These are phyloP conservation scores for Metschnikowia hibisci DNA, from an alignment of 805 yeast genomes.

Conservation along the genomic window DNA sequence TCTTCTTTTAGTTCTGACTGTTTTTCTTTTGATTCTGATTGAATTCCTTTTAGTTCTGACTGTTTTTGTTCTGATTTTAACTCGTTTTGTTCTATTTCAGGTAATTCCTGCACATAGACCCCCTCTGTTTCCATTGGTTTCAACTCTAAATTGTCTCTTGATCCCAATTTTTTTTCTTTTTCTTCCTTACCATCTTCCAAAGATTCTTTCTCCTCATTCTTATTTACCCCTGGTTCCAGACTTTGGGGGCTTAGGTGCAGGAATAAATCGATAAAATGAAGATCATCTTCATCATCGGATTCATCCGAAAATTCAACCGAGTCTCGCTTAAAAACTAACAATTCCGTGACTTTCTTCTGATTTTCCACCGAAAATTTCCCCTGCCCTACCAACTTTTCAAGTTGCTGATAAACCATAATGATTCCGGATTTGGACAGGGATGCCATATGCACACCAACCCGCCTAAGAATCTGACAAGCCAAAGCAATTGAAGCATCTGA, in stretches of 20 bases:
- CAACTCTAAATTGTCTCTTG: too few species aligned
- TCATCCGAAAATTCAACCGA: constrained; percentile 28
- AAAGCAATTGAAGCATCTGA: constrained; percentile 57
- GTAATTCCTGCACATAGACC: too few species aligned
- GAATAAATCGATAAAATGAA: not conserved
- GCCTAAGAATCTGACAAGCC: constrained; percentile 46
- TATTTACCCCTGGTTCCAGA: not conserved
- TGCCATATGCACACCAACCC: constrained; percentile 50
- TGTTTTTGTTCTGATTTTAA: too few species aligned
- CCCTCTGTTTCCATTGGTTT: too few species aligned
- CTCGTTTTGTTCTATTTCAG: too few species aligned
- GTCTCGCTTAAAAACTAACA: constrained; percentile 14
- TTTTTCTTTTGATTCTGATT: too few species aligned
- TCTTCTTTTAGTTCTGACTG: too few species aligned
- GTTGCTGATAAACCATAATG: constrained; percentile 52
- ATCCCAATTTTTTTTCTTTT: not conserved
- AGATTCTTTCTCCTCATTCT: not conserved
- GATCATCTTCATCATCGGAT: constrained; percentile 14
- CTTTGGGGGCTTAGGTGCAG: constrained; percentile 4
- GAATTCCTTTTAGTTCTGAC: too few species aligned
- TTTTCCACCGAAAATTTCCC: constrained; percentile 22
- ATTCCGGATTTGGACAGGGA: constrained; percentile 43
- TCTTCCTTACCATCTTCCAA: not conserved
- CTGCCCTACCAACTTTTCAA: constrained; percentile 59
- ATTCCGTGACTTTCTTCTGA: constrained; percentile 8